Conservation (phyloP, 2,329 filamentous ascomycete species). For the Eurotiales sp. region DNA sequence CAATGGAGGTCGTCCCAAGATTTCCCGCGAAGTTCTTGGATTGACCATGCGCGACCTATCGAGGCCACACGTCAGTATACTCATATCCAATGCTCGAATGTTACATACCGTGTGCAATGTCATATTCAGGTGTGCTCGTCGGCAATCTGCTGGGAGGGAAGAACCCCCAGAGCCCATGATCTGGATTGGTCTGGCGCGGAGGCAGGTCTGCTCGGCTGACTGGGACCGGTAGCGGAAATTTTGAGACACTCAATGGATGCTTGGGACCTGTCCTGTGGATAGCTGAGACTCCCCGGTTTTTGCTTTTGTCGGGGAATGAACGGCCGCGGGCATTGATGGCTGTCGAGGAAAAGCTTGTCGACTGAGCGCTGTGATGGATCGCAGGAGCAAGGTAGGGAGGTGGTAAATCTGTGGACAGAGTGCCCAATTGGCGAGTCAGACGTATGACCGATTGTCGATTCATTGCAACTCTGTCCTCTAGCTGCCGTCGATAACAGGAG, state of each 20-base stretch:
- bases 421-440: conserved; percentile 31
- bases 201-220: conserved; percentile 53
- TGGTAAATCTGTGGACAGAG: conserved; percentile 35
- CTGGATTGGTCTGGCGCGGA: conserved; percentile 54
- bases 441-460: conserved; percentile 33
- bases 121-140: conserved; percentile 69
- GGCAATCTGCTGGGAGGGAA: conserved; percentile 69
- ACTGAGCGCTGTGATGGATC: conserved; percentile 31
- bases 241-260: conserved; percentile 69
- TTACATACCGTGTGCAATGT: conserved; percentile 62
- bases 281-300: conserved; percentile 74
- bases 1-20: conserved; percentile 90
- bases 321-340: conserved; percentile 43
- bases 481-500: conserved; percentile 1
- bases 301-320: conserved; percentile 69
- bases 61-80: neutral
- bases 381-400: conserved; percentile 44
- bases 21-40: conserved; percentile 80
- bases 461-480: conserved; percentile 25
- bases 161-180: conserved; percentile 91
- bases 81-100: conserved; percentile 16
- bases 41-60: conserved; percentile 71
- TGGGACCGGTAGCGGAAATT: conserved; percentile 70
- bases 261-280: conserved; percentile 72
- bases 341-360: conserved; percentile 52